A percentile compares a stretch with the other conserved stretches of the same genome.
Evolutionary conservation across 768 basidiomycete species (phyloP).

Genomic region (Russula emetica): DNA sequence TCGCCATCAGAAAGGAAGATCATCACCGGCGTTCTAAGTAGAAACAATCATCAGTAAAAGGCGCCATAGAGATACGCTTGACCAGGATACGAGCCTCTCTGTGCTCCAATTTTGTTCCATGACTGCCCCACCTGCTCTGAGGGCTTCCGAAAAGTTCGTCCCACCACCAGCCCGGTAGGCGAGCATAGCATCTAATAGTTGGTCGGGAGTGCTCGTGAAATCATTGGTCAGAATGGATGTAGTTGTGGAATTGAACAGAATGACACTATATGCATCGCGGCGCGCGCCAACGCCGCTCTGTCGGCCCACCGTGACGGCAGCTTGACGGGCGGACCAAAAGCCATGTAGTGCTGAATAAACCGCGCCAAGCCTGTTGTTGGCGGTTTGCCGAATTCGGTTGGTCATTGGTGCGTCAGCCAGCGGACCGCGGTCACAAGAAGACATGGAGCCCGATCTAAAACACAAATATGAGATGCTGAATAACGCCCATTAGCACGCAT

Average conservation of each 20-base stretch:
- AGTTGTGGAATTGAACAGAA: slow-evolving; percentile 41
- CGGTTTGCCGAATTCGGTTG: slow-evolving; percentile 35
- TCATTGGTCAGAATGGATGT: slow-evolving; percentile 41
- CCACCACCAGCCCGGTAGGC: slow-evolving; percentile 35
- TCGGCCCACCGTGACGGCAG: slow-evolving; percentile 33
- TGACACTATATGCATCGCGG: slow-evolving; percentile 55
- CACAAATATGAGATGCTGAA: slow-evolving; percentile 2
- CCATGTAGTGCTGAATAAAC: slow-evolving; percentile 49
- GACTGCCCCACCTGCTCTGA: slow-evolving; percentile 35
- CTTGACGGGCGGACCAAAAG: slow-evolving; percentile 53
- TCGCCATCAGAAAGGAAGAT: slow-evolving; percentile 59
- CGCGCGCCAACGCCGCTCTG: slow-evolving; percentile 33
- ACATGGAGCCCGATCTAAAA: slow-evolving; percentile 54
- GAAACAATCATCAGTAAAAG: slow-evolving; percentile 8
- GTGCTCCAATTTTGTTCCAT: slow-evolving; percentile 51
- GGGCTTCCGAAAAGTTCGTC: slow-evolving; percentile 45
- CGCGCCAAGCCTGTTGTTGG: slow-evolving; percentile 52
- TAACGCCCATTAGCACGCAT: slow-evolving; percentile 26
- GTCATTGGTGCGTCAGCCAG: slow-evolving; percentile 42
- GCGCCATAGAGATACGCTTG: background rate
- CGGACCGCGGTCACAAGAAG: slow-evolving; percentile 39
- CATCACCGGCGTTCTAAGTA: slow-evolving; percentile 44
- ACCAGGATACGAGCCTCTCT: slow-evolving; percentile 38
- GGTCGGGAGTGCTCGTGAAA: slow-evolving; percentile 42
- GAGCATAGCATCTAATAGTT: slow-evolving; percentile 42